Evolutionary conservation across 176 grass and related monocot genomes (phyloP).

Genomic region (Juncus effusus): DNA sequence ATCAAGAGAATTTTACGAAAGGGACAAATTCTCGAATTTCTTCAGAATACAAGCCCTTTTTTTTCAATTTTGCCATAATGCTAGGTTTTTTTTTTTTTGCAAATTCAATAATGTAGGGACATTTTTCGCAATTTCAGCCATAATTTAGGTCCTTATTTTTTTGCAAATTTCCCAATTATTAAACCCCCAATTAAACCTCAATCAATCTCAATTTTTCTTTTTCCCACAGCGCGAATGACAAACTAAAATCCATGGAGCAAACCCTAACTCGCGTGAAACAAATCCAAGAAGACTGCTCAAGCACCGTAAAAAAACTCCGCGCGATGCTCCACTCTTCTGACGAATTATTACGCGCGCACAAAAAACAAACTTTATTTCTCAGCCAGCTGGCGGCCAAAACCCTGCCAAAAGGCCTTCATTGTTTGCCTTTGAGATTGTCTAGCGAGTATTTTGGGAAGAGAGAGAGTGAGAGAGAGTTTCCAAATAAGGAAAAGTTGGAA

Average conservation of each 20-base stretch:
- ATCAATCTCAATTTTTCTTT: background rate
- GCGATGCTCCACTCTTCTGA: conserved; percentile 83
- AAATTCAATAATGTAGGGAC: too few relatives aligned
- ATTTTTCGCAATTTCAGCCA: too few relatives aligned
- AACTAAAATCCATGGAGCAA: conserved; percentile 70
- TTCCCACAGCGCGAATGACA: conserved; percentile 65
- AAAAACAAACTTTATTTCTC: conserved; percentile 72
- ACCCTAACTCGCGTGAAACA: conserved; percentile 56
- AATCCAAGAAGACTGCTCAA: conserved; percentile 64
- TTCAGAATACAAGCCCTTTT: too few relatives aligned
- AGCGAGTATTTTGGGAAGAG: conserved; percentile 59
- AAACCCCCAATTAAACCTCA: too few relatives aligned
- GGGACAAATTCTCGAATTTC: too few relatives aligned
- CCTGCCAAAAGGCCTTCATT: conserved; percentile 88
- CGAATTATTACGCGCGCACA: conserved; percentile 67
- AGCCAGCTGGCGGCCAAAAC: conserved; percentile 91
- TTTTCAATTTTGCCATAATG: too few relatives aligned
- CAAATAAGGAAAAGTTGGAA: conserved; percentile 52
- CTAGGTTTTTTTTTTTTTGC: too few relatives aligned
- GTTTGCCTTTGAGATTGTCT: conserved; percentile 60
- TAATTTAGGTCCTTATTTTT: too few relatives aligned
- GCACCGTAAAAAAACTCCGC: conserved; percentile 61
- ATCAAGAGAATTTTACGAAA: too few relatives aligned
- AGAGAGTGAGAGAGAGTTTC: conserved; percentile 38
- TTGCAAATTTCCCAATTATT: too few relatives aligned